phyloP scores from a whole-genome alignment of 73 alveolate genomes.

The Tetrahymena elliotti region DNA sequence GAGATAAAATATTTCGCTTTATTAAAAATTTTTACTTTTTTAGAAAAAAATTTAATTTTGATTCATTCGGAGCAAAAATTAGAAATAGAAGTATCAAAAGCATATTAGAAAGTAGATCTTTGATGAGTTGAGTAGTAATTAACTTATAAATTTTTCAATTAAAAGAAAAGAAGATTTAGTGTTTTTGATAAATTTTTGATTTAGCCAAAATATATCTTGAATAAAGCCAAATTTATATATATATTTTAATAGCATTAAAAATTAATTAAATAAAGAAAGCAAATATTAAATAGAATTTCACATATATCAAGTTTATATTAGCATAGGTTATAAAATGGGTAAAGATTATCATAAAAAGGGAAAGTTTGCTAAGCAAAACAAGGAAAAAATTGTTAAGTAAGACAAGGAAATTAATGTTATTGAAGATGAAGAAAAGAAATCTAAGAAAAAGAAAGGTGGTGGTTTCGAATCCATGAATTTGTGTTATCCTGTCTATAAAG shows the following conservation, averaged over 20 bases:
- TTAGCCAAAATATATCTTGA: neutral
- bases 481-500: slow-evolving; percentile 53
- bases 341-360: neutral
- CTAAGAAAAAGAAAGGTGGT: slow-evolving; percentile 47
- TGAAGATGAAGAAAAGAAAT: slow-evolving; percentile 1
- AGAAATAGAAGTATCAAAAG: neutral
- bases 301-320: neutral
- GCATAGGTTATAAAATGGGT: neutral
- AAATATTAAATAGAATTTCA: neutral
- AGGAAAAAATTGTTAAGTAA: neutral
- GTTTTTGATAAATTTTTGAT: neutral
- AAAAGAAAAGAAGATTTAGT: neutral
- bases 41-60: no score
- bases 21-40: no score
- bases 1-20: no score
- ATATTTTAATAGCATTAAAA: neutral
- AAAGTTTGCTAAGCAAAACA: neutral
- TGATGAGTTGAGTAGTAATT: neutral
- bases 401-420: neutral
- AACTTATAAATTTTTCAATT: neutral
- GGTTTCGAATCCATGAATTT: slow-evolving; percentile 68
- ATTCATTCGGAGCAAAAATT: neutral
- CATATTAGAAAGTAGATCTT: neutral
- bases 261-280: neutral
- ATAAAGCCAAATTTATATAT: neutral